phyloP scores from a whole-genome alignment of 257 asterid species.

The Ballota nigra region DNA sequence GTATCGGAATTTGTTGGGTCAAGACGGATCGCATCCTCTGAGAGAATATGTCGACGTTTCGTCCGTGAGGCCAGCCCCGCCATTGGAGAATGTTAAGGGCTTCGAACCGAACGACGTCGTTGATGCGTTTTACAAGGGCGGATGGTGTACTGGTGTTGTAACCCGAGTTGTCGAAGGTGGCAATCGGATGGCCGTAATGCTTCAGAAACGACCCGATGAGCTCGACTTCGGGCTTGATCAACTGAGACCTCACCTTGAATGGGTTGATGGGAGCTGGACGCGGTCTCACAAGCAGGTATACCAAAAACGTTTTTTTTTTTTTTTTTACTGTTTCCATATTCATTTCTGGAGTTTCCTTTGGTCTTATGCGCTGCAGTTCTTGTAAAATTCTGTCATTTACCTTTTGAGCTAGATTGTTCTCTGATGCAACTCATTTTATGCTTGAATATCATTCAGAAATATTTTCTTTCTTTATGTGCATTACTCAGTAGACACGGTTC shows the following conservation, averaged over 20 bases:
- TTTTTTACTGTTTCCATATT: not conserved
- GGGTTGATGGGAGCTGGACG: not conserved
- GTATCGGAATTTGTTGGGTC: not conserved
- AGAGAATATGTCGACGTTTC: not conserved
- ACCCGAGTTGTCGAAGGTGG: not conserved
- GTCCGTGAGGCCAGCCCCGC: not conserved
- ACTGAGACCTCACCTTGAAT: not conserved
- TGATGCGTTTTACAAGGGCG: not conserved
- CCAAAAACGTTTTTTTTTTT: no score
- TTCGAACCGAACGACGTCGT: not conserved
- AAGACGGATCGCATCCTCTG: not conserved
- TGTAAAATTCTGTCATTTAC: not conserved
- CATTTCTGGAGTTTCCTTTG: not conserved
- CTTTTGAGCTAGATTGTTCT: not conserved
- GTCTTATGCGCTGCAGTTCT: not conserved
- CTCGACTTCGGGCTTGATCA: not conserved
- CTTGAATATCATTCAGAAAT: not conserved
- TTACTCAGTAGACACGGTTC: not conserved
- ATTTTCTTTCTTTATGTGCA: not conserved
- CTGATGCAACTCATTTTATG: not conserved
- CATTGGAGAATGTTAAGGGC: not conserved
- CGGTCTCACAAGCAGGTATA: slow-evolving; percentile 52
- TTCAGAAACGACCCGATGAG: not conserved
- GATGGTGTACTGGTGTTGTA: not conserved
- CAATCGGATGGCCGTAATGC: not conserved